Evolutionary conservation across 1,139 yeast species (phyloP), one percentile per base, ranked within the genome.

Genomic region (Protomyces lactucae-debilis): DNA sequence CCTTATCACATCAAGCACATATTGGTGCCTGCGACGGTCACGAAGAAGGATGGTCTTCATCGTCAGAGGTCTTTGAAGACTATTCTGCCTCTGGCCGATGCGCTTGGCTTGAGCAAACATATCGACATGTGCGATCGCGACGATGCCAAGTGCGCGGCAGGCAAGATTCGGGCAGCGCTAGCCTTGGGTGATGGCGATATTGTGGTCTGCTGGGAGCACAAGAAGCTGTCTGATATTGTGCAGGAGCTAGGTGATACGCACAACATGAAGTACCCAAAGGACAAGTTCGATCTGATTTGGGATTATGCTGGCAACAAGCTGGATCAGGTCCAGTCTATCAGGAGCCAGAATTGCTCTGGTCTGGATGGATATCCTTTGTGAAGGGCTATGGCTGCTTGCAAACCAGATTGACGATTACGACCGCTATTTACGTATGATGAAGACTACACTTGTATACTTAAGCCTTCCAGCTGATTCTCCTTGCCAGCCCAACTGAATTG

Each of bases 171-270:
- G 14, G 43, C 43, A 14, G 43, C 43, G 9, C 43, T 37, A 4
- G 43, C 43, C 5, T 3, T 12, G 16, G 12, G 23, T 18, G 48
- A 43, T 18, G 61, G 61, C 51, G 40, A 57, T 51, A 39, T 57
- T 21, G 23, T 57, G 48, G 25, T 57, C 12, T 57, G 61, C 25
- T 57, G 61, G 61, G 61, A 57, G 32, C 61, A 57, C 51, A 48
- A 57, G 25, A 28, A 6, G 21, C 32, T 57, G 25, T 21, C 61
- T 39, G 40, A 57, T n/a, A 36, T 57, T 21, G 28, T 37, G 25
- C 9, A 57, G 16, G 43, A n/a, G n/a, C 45, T 57, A 4, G 61
- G 61, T n/a, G 32, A 48, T 35, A 35, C 32, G 14, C 32, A 32
- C 10, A n/a, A 18, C 3, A 43, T 53, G n/a, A 21, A 48, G 21